Evolutionary conservation across 2,329 filamentous ascomycete genomes (phyloP), one percentile per base, ranked within the genome.

Genomic region (Diplodia intermedia): DNA sequence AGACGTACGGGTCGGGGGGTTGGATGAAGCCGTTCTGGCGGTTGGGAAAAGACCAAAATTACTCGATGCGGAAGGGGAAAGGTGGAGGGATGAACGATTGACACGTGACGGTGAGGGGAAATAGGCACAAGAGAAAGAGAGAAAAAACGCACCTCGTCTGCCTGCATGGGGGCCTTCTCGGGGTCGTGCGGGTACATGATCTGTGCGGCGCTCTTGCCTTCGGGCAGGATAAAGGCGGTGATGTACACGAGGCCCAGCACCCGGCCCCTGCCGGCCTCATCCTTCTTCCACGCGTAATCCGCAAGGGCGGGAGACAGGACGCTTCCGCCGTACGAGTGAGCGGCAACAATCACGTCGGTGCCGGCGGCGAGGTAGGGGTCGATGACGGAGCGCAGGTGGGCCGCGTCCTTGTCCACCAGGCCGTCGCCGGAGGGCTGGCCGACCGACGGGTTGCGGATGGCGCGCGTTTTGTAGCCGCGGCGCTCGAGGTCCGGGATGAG

Each of bases 261-360:
- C 1, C 62, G 8, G 11, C 62, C 65, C 29, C 52, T 38, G 3
- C 33, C 53, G 18, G n/a, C 40, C 23, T 38, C 33, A 7, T 26
- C 61, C 26, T 36, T 50, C 18, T 29, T 23, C 53, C 53, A 53
- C 4, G 38, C 18, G 26, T 60, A 56, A 40, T 60, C 53, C n/a
- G 36, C 52, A 4, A 49, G 26, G 15, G 65, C 38, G 18, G n/a
- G 31, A 9, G 65, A 71, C 26, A 75, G 72, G 14, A 76, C 73
- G 9, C 71, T 73, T 14, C 69, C 73, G 4, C 72, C 75, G 54
- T 76, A 77, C 38, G 74, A 75, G 68, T 75, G 75, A 1, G 72
- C 73, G 7, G 75, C 72, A 1, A 77, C 50, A 11, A 77, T 40
- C 8, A 76, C 70, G 31, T 76, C 71, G 33, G 71, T 67, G 43